Percentiles rank a stretch among this genome's conserved stretches.
These are phyloP conservation scores for Orbilia brochopaga DNA, from an alignment of 2,329 filamentous ascomycete species.

Conservation along the genomic window DNA sequence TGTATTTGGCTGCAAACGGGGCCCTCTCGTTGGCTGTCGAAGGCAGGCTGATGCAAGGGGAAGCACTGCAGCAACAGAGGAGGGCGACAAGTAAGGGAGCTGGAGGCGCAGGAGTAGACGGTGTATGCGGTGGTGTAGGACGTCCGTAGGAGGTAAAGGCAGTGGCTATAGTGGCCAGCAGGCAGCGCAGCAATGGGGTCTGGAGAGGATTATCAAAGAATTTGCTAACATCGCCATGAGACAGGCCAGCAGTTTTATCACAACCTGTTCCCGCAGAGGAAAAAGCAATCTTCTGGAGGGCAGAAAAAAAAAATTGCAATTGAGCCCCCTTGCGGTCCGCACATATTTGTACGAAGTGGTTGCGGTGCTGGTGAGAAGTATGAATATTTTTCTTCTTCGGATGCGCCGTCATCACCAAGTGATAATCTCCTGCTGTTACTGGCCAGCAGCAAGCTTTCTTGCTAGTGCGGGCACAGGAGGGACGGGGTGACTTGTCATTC, in stretches of 20 bases:
- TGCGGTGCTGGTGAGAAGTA: not conserved
- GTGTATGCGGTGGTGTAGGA: slow-evolving; percentile 5
- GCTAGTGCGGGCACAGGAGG: slow-evolving; percentile 19
- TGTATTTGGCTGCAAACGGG: slow-evolving; percentile 40
- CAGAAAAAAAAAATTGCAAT: slow-evolving; percentile 4
- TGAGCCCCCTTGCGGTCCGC: not conserved
- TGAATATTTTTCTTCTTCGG: slow-evolving; percentile 27
- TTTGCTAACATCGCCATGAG: slow-evolving; percentile 50
- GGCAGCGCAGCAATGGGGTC: slow-evolving; percentile 29
- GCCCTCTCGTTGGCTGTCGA: slow-evolving; percentile 18
- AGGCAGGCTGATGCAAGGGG: slow-evolving; percentile 47
- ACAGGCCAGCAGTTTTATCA: slow-evolving; percentile 52
- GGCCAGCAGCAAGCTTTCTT: slow-evolving; percentile 28
- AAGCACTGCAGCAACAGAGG: slow-evolving; percentile 12
- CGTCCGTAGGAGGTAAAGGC: slow-evolving; percentile 7
- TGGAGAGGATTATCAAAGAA: slow-evolving; percentile 48
- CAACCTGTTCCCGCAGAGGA: slow-evolving; percentile 33
- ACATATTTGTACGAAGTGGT: not conserved
- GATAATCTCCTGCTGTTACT: slow-evolving; percentile 32
- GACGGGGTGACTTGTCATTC: slow-evolving; percentile 46
- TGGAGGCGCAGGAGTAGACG: slow-evolving; percentile 44
- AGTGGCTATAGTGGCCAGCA: slow-evolving; percentile 16
- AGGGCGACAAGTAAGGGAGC: slow-evolving; percentile 8
- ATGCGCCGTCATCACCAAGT: slow-evolving; percentile 40
- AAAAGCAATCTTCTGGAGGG: slow-evolving; percentile 32